phyloP scores from a whole-genome alignment of 257 asterid species.

The Paulownia fortunei region DNA sequence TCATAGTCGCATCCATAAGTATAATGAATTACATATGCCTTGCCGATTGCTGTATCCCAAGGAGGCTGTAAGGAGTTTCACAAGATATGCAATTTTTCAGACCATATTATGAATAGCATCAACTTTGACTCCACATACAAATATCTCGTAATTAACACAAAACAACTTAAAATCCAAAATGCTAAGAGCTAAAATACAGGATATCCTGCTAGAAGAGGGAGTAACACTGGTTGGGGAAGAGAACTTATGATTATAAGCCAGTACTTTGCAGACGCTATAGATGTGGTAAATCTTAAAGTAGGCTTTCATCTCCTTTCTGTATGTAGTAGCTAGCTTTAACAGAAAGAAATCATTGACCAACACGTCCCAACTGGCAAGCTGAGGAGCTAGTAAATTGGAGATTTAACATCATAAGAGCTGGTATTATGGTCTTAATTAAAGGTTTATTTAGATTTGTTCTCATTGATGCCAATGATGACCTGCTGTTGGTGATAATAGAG shows the following conservation, averaged over 20 bases:
- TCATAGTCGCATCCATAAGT: constrained; percentile 96
- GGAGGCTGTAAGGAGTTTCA: constrained; percentile 75
- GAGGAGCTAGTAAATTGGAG: neutral
- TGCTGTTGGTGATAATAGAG: no score
- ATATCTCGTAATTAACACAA: neutral
- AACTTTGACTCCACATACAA: constrained; percentile 11
- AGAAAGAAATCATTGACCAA: no score
- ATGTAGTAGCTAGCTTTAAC: neutral
- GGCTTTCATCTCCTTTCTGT: neutral
- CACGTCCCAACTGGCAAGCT: no score
- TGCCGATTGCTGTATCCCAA: constrained; percentile 79
- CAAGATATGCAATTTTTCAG: constrained; percentile 25
- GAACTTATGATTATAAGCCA: neutral
- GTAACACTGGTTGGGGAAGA: neutral
- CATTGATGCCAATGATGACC: neutral
- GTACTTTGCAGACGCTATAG: neutral
- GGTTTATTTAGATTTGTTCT: neutral
- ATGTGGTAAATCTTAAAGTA: constrained; percentile 9
- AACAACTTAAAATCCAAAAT: neutral
- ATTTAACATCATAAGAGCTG: neutral
- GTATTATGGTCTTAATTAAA: neutral
- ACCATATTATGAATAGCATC: constrained; percentile 12
- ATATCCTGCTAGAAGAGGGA: neutral
- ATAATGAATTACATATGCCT: constrained; percentile 86
- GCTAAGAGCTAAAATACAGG: neutral